Base-by-base conservation (phyloP, 2,329 filamentous ascomycete genomes). In the Cercospora janseana region DNA sequence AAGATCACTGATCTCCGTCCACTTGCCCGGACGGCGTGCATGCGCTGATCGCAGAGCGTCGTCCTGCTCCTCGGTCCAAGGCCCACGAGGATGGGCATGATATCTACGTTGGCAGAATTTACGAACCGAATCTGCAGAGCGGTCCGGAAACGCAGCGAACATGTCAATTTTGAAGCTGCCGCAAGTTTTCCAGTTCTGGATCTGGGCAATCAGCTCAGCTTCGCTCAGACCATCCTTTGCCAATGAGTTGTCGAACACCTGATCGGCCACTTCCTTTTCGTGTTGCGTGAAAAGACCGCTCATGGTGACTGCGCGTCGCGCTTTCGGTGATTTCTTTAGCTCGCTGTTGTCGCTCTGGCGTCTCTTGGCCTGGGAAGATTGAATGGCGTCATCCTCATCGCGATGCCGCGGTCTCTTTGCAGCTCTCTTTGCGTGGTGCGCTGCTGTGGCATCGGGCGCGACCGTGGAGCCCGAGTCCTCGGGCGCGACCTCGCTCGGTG, bases 21-120 rank as follows among this genome's bases (percentile, higher is more conserved):
- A 90, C 51, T 81, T 79, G 12, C 72, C 75, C 1, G 76, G 74
- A 41, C 78, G 66, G n/a, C 67, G 54, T 3, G 75, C 69, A 43
- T 78, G 73, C 4, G 80, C 65, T 1, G 70, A 55, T 4, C 62
- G 68, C 5, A 87, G 67, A 49, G 78, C 71, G 6, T 78, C 68
- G 48, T 86, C 81, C 57, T 86, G 76, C 32, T 82, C 79, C 2
- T 63, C 51, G 0, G 76, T 79, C 83, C 83, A 87, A 2, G 69
- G 64, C 3, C 78, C 80, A 24, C 81, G 79, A 4, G 77, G 78
- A 9, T 78, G 75, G 53, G 83, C 84, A 69, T 87, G 82, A 55
- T 82, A 88, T 21, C 78, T 75, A 45, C 83, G 78, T 40, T 84
- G 78, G 24, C 79, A 79, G 55, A 72, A 69, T 26, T 67, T 69